Evolutionary conservation across 2,329 filamentous ascomycete species (phyloP), one percentile per base, ranked within the genome.

Genomic region (Cordyceps cateniannulata): DNA sequence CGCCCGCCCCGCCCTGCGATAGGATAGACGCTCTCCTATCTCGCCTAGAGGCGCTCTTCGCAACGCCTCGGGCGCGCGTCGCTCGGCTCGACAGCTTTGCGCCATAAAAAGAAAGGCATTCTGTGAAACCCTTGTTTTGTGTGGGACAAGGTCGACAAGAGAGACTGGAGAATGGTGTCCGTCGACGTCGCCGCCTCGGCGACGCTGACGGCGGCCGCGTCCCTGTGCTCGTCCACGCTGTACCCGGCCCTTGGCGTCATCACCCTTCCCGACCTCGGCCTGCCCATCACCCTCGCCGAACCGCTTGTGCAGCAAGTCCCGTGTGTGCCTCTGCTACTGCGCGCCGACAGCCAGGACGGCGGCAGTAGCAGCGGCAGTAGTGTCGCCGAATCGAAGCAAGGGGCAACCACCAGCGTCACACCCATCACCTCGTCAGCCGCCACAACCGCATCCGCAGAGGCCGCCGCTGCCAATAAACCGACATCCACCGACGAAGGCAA

Each of bases 241-340:
- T 70, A 82, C 35, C 77, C 79, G 3, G 73, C 74, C 57, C 73
- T 73, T 61, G 79, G 77, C 57, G 69, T 81, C 52, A 69, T 83
- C 65, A 77, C 81, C 62, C 70, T 88, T 61, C 74, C 75, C 59
- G 76, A 79, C 64, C 79, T 78, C 65, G 77, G 81, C 60, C 76
- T 66, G 27, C 66, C 81, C 65, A 77, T 88, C 67, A 86, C 82
- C 49, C 79, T 90, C 66, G 79, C 81, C 52, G 74, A 79, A 62
- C 77, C 83, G 63, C 83, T 83, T 66, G 73, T 86, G 64, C 89
- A 85, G 73, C 65, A 72, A 51, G 65, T 69, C 32, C 72, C 72
- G 10, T 75, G 72, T 42, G 65, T 67, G 52, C 69, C 66, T 6
- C 44, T 65, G n/a, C 58, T 66, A 25, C 55, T 67, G n/a, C 64